Base-by-base conservation (phyloP, 345 rosid species). In the Viola odorata region DNA sequence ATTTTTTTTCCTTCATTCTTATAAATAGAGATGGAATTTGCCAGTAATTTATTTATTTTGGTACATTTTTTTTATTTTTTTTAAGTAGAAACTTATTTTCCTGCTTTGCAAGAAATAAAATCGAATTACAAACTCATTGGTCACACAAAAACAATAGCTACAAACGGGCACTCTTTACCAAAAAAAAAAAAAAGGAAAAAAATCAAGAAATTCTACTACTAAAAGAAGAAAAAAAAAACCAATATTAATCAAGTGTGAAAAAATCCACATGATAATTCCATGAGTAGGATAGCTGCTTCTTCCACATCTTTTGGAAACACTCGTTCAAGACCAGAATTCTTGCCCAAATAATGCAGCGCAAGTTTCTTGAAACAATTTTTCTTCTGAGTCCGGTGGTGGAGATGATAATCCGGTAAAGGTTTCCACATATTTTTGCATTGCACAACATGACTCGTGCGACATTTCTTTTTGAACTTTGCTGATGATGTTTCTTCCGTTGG, bases 201-300 rank as follows among this genome's bases (percentile, higher is more conserved):
- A 38, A 49, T 49, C 11, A 59, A 59, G 8, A 49, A 40, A n/a
- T n/a, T 3, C 38, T 23, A 23, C 32, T 23, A 23, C 32, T 23
- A 0, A 23, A 23, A 23, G 2, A 23, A 23, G 32, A 23, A 23
- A 23, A 23, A 23, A 23, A 23, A 23, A 15, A 45, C 11, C 14
- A 37, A 37, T 53, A 15, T 12, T 12, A 50, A 8, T 75, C 57
- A 81, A 51, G 44, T 40, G 10, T 75, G 75, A 62, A 66, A 54
- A 63, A 79, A 68, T 65, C 84, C 84, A 48, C 81, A 76, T 36
- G 89, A 84, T 53, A 84, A 57, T 57, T 76, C 78, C 86, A 84
- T 84, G 9, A 84, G 77, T 55, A 80, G 72, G 50, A 81, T 70
- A 3, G 89, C 89, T 48, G 89, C 86, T 63, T 84, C 83, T 65